Base-by-base conservation (phyloP, 805 yeast genomes). In the Priceomyces melissophilus region DNA sequence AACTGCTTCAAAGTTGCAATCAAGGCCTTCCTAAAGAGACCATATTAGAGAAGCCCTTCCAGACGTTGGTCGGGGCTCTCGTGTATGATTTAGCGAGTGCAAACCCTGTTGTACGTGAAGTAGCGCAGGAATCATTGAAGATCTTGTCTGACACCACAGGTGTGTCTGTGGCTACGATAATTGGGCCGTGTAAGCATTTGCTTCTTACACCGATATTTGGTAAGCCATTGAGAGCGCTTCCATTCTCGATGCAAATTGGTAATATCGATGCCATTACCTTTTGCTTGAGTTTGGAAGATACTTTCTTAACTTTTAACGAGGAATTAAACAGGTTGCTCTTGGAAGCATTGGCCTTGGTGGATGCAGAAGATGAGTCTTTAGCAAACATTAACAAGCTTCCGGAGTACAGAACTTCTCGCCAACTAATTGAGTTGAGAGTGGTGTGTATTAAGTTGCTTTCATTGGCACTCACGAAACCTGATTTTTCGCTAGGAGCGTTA, bases 221-320 rank as follows among this genome's bases (percentile, higher is more conserved):
- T 3, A 93, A 93, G 57, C 99, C 99, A 0, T 65, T 93, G 43
- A 75, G 99, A 47, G 99, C 99, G 0, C 71, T 93, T 46, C 99
- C 99, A 0, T 93, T 95, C 67, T 93, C 96, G 3, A 93, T 91
- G 96, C 99, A 95, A 65, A 93, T 93, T 42, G 99, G 99, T 29
- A 90, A 93, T 59, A 90, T 93, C 46, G 98, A 93, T 47, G 98
- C 98, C 1, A 87, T 93, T n/a, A 82, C 96, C 0, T 95, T 82
- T 61, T 91, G 97, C 56, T 67, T 93, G 43, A 80, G 84, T 1
- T 69, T 91, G 37, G 93, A 87, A 10, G 77, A 84, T 47, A 75
- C 96, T 0, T 89, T 91, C 50, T 67, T 91, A 48, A 82, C 83
- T 8, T 91, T 88, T 58, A 87, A 86, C 50, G 98, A 93, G 41